A percentile compares a stretch with the other conserved stretches of the same genome.
Evolutionary conservation across 139 green algal genomes (phyloP).

Genomic region (Micractinium conductrix): DNA sequence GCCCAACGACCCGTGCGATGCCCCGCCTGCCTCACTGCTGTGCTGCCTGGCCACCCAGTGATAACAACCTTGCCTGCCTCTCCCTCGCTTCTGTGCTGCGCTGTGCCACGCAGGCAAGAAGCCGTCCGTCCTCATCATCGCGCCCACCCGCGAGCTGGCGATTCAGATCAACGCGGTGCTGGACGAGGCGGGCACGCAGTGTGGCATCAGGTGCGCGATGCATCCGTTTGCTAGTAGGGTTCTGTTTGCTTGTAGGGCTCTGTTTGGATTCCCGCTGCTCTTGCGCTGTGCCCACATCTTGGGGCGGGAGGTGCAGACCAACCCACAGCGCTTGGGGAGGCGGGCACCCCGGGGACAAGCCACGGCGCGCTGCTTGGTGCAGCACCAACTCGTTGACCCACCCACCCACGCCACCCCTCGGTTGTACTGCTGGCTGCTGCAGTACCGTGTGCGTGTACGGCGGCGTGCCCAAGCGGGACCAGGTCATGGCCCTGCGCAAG

Average conservation of each 20-base stretch:
- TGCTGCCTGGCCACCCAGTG: not conserved
- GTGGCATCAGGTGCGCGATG: constrained; percentile 50
- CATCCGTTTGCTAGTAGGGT: too few relatives aligned
- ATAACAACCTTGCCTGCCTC: not conserved
- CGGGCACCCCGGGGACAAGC: too few relatives aligned
- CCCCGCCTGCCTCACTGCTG: too few relatives aligned
- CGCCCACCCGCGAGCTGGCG: constrained; percentile 93
- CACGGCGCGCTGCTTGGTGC: too few relatives aligned
- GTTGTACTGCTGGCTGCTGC: not conserved
- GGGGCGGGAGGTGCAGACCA: too few relatives aligned
- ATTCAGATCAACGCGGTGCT: constrained; percentile 85
- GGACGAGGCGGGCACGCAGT: constrained; percentile 63
- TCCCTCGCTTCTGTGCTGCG: not conserved
- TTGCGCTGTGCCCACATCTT: too few relatives aligned
- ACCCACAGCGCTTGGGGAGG: too few relatives aligned
- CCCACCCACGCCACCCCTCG: too few relatives aligned
- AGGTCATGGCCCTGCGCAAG: constrained; percentile 54
- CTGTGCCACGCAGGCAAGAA: constrained; percentile 53
- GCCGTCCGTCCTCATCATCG: constrained; percentile 79
- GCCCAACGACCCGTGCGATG: too few relatives aligned
- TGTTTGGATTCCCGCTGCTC: too few relatives aligned
- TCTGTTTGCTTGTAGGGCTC: too few relatives aligned
- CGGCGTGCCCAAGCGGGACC: constrained; percentile 85
- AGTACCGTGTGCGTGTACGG: constrained; percentile 86
- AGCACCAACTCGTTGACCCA: too few relatives aligned